Evolutionary conservation across 768 basidiomycete species (phyloP).

Genomic region (Lactarius evosmus): DNA sequence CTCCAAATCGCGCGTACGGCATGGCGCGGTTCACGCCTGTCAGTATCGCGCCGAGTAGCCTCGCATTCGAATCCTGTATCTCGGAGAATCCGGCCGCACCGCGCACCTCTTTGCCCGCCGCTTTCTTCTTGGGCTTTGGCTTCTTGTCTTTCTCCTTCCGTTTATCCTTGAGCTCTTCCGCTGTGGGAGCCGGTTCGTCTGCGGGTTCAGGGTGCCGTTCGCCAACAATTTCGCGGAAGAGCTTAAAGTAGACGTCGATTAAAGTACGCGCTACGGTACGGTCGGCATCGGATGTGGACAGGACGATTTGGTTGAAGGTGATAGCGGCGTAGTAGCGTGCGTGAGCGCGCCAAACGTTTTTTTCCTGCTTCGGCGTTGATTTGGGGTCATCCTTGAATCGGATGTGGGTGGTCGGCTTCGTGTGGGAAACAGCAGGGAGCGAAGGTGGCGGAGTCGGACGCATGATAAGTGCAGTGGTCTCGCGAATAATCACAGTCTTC

Average conservation of each 20-base stretch:
- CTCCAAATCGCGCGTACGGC: slow-evolving; percentile 84
- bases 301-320: slow-evolving; percentile 90
- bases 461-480: slow-evolving; percentile 77
- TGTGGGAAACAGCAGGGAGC: slow-evolving; percentile 19
- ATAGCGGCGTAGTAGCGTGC: slow-evolving; percentile 89
- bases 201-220: slow-evolving; percentile 47
- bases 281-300: slow-evolving; percentile 57
- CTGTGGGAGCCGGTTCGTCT: slow-evolving; percentile 38
- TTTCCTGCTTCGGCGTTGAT: slow-evolving; percentile 32
- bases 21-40: slow-evolving; percentile 94
- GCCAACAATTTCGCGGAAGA: slow-evolving; percentile 86
- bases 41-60: slow-evolving; percentile 82
- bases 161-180: slow-evolving; percentile 37
- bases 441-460: slow-evolving; percentile 48
- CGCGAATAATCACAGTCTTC: slow-evolving; percentile 86
- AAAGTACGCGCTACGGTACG: slow-evolving; percentile 71
- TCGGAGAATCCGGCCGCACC: slow-evolving; percentile 69
- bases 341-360: slow-evolving; percentile 58
- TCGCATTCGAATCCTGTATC: slow-evolving; percentile 76
- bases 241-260: slow-evolving; percentile 89
- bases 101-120: slow-evolving; percentile 43
- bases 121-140: slow-evolving; percentile 33
- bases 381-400: slow-evolving; percentile 45
- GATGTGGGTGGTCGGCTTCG: slow-evolving; percentile 43
- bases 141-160: slow-evolving; percentile 31